Base-by-base conservation (phyloP, 2,329 filamentous ascomycete genomes). In the Bipolaris sorokiniana region DNA sequence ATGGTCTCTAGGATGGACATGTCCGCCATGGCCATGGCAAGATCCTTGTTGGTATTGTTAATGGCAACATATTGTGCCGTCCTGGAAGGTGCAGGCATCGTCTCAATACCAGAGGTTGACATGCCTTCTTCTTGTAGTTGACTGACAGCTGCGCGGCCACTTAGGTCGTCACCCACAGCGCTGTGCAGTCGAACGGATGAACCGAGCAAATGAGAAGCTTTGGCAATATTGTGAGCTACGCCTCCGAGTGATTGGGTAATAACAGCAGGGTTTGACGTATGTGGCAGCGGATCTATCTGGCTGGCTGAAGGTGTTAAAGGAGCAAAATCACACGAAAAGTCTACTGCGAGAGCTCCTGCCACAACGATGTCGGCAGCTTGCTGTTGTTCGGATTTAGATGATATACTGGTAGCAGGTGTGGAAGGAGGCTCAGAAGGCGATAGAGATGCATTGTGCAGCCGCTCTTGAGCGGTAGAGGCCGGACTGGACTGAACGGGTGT, bases 1-100 rank as follows among this genome's bases (percentile, higher is more conserved):
- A 79, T 76, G 6, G 77, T 75, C 64, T 86, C 82, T 37, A 97
- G 85, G 66, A 97, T 94, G 53, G 83, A 85, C 92, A 98, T 97
- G 72, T 98, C 95, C 4, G 94, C 93, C 91, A 97, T 96, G 44
- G 92, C 94, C 61, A 97, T 78, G n/a, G 93, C 83, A 2, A 99
- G 85, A 62, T 93, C 90, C 75, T 92, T 96, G 58, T 89, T 86
- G 0, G 82, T 81, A 70, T 96, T 90, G 73, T 98, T 99, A 63
- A 98, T 82, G 15, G 94, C 90, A 3, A 98, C 86, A 73, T 98
- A 98, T 74, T 97, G 92, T 0, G 93, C 92, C 1, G 94, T 98
- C 54, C 90, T 84, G 31, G 82, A 83, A 2, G 81, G 81, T 20
- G 63, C 60, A 5, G 67, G 63, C 0, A 80, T 63, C 0, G 68